A percentile compares a stretch with the other conserved stretches of the same genome.
Evolutionary conservation across 2,329 filamentous ascomycete genomes (phyloP).

Genomic region (Colletotrichum limetticola): DNA sequence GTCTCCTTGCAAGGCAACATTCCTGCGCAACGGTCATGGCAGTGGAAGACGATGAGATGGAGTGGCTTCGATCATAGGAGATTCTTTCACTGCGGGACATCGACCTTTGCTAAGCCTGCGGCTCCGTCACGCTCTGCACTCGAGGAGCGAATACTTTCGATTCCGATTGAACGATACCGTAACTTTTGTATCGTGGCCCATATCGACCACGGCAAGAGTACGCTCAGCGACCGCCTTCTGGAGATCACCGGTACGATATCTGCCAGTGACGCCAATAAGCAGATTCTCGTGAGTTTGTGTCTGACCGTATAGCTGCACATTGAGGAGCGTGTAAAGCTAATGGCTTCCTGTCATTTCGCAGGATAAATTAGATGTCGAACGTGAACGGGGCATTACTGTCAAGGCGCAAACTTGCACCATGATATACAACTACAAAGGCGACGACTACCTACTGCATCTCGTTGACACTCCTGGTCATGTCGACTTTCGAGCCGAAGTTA

Average conservation of each 20-base stretch:
- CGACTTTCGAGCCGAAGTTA: slow-evolving; percentile 96
- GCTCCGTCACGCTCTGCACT: slow-evolving; percentile 49
- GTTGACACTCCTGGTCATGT: slow-evolving; percentile 98
- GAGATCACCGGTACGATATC: slow-evolving; percentile 95
- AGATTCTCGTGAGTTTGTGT: slow-evolving; percentile 71
- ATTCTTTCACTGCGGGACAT: slow-evolving; percentile 9
- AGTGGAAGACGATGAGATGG: neutral
- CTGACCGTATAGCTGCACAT: neutral
- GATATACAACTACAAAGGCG: slow-evolving; percentile 87
- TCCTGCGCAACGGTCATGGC: neutral
- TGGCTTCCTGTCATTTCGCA: slow-evolving; percentile 34
- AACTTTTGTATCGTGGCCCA: slow-evolving; percentile 99
- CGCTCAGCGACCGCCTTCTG: slow-evolving; percentile 89
- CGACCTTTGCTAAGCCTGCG: slow-evolving; percentile 20
- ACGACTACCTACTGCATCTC: slow-evolving; percentile 93
- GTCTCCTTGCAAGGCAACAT: neutral
- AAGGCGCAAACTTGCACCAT: slow-evolving; percentile 99
- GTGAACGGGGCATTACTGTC: slow-evolving; percentile 92
- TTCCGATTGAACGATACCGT: slow-evolving; percentile 82
- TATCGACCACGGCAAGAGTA: slow-evolving; percentile 98
- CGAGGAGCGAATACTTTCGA: slow-evolving; percentile 73
- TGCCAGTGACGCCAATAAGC: slow-evolving; percentile 84
- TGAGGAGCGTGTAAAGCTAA: slow-evolving; percentile 4
- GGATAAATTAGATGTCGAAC: slow-evolving; percentile 96
- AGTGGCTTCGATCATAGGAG: neutral